Evolutionary conservation across 2,329 filamentous ascomycete genomes (phyloP), one percentile per base, ranked within the genome.

Genomic region (Epichloe elymi): DNA sequence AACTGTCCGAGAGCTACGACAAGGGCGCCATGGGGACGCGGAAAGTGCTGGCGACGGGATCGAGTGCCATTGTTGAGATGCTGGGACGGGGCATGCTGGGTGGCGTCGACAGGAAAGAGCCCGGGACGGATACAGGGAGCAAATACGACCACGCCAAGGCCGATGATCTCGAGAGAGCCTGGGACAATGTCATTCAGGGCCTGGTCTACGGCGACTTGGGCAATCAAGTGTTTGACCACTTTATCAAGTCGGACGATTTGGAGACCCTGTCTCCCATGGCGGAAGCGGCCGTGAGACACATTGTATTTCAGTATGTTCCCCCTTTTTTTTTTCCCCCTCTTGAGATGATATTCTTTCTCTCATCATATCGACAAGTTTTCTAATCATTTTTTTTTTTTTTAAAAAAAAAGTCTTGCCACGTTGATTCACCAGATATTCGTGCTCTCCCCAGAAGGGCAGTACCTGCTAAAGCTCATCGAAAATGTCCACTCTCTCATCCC

Each of bases 1-100:
- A 87, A 48, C 70, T 91, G 35, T 88, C 84, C 1, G 86, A 91
- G 64, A 88, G 84, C 62, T 91, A 89, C 60, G 86, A 91, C 63
- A 88, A 88, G 65, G 86, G 84, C 14, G 74, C 80, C 0, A 67
- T 91, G 57, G 86, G 86, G 0, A 81, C 82, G 53, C 74, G 86
- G 48, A 89, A 88, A 68, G 86, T 83, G 19, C 67, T 91, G 46
- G 79, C 86, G 0, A 88, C 86, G 6, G 85, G 83, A 0, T 74
- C 82, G 10, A 84, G 83, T 37, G 78, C 80, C 6, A 65, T 90
- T 51, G 72, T 87, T 50, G 86, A 89, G 66, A 80, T 82, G 60
- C 69, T 86, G 12, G 80, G 79, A 0, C 70, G 85, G 54, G 86
- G 83, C 6, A 71, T 78, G 36, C 66, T 88, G 14, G 83, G 79